Base-by-base conservation (phyloP, 2,329 filamentous ascomycete species). In the Didymella exigua region DNA sequence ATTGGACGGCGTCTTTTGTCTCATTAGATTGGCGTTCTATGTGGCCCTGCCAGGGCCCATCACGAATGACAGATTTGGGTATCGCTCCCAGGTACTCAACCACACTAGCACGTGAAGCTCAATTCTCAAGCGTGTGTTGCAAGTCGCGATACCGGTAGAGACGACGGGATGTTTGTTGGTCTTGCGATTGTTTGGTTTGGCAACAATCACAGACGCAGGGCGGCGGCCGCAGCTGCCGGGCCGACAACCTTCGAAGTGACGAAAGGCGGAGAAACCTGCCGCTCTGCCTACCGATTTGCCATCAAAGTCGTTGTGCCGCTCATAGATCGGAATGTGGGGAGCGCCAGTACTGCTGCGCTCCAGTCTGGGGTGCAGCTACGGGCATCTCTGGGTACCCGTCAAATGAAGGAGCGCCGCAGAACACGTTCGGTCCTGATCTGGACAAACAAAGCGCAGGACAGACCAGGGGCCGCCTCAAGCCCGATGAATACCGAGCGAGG, bases 301-400 rank as follows among this genome's bases (percentile, higher is more conserved):
- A 47, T 54, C 46, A 38, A 54, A 48, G 49, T n/a, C 53, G 51
- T 52, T 60, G 57, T 65, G 46, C 55, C 51, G 49, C 49, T 51
- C 45, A 59, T 27, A 49, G 33, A 54, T 40, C 59, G 50, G 49
- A 59, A 56, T 60, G 62, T 60, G 65, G 63, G 60, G 61, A 57
- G 36, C 49, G 49, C 44, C 38, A 48, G 34, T 58, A 49, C 46
- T 58, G 51, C 56, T 59, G 56, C 54, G 54, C 56, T 66, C 56
- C 56, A 63, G 56, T 68, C 65, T 54, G 65, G 65, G 63, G 65
- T 68, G 62, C 65, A 65, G 54, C 48, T 48, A 44, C 19, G 29
- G 47, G 29, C 36, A 42, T 29, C 24, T 37, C 42, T 56, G 43
- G 53, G 47, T 43, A 51, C 42, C 31, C 45, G 51, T 46, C 38